phyloP scores from a whole-genome alignment of 352 stramenopile species.

The Pythium plurisporium region DNA sequence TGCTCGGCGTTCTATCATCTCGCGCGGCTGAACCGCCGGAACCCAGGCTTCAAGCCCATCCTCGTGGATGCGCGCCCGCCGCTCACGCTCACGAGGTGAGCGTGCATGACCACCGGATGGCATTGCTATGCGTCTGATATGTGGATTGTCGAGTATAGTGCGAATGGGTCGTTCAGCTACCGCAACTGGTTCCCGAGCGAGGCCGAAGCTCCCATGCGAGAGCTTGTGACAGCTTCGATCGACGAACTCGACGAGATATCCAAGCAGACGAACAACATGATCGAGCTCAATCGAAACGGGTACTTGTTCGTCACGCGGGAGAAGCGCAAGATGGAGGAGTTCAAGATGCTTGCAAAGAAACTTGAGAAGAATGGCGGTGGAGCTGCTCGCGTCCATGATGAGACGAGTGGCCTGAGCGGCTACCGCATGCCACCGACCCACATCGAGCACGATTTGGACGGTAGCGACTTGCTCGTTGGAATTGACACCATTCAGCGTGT shows the following conservation, averaged over 20 bases:
- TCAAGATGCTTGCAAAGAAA: conserved; percentile 42
- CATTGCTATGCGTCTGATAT: background rate
- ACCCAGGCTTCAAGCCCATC: conserved; percentile 60
- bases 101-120: background rate
- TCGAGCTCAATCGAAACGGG: conserved; percentile 75
- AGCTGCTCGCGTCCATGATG: conserved; percentile 40
- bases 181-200: conserved; percentile 81
- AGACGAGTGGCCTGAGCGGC: conserved; percentile 28
- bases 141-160: conserved; percentile 22
- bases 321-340: conserved; percentile 37
- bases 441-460: conserved; percentile 60
- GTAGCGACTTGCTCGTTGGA: conserved; percentile 58
- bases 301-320: conserved; percentile 73
- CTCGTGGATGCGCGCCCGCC: conserved; percentile 63
- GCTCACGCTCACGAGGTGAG: conserved; percentile 60
- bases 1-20: conserved; percentile 80
- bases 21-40: conserved; percentile 55
- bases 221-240: conserved; percentile 69
- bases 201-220: conserved; percentile 55
- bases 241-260: conserved; percentile 69
- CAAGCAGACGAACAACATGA: conserved; percentile 51
- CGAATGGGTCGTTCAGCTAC: conserved; percentile 79
- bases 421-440: conserved; percentile 44
- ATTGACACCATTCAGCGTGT: conserved; percentile 49
- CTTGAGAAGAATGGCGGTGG: conserved; percentile 51